These are phyloP conservation scores for Cucumis hystrix DNA, from an alignment of 306 rosid genomes.

Conservation along the genomic window DNA sequence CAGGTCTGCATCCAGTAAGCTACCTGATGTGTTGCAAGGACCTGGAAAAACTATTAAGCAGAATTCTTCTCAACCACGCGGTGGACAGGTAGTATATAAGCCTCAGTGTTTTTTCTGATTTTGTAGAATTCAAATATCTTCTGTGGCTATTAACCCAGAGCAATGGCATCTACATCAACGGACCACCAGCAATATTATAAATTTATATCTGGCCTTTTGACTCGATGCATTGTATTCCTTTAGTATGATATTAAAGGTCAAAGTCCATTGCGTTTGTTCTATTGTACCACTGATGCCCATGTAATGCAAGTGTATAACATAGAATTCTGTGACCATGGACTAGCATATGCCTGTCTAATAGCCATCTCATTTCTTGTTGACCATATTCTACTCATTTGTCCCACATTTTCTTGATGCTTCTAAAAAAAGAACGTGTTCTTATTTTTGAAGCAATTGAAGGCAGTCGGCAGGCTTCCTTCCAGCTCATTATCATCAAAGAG, in stretches of 20 bases:
- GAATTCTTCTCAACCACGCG: slow-evolving; percentile 31
- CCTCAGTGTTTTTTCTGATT: not conserved
- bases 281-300: not conserved
- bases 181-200: not conserved
- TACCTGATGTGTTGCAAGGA: slow-evolving; percentile 31
- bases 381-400: not conserved
- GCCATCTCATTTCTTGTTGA: not conserved
- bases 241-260: not conserved
- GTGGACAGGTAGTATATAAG: slow-evolving; percentile 38
- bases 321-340: not conserved
- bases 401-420: not conserved
- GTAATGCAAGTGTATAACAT: not conserved
- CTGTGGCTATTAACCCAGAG: not conserved
- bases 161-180: not conserved
- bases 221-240: not conserved
- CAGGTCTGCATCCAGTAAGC: slow-evolving; percentile 34
- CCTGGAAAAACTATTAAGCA: slow-evolving; percentile 36
- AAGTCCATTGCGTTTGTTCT: not conserved
- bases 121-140: not conserved
- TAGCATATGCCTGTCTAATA: not conserved
- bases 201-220: not conserved
- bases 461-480: slow-evolving; percentile 33
- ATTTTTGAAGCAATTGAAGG: slow-evolving; percentile 41
- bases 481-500: slow-evolving; percentile 43
- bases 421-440: slow-evolving; percentile 8